Base-by-base conservation (phyloP, 2,329 filamentous ascomycete species). In the Thermothelomyces thermophilus region DNA sequence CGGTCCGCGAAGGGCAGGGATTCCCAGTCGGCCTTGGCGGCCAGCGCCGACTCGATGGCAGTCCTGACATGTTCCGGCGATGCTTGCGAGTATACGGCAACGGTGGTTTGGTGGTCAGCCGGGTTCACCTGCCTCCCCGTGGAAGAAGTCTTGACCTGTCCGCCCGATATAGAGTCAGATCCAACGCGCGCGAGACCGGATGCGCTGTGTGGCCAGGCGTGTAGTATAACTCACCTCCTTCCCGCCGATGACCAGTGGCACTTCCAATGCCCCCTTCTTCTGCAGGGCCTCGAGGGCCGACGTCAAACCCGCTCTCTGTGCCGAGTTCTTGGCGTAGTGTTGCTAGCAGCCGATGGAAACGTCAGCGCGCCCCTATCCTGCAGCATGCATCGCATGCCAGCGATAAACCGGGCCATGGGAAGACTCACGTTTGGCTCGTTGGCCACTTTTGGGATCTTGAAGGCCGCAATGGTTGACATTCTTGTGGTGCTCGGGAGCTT, bases 371-470 rank as follows among this genome's bases (percentile, higher is more conserved):
- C 10, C 13, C 1, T 14, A 45, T 20, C n/a, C n/a, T n/a, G n/a
- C n/a, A n/a, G n/a, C n/a, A n/a, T n/a, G n/a, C n/a, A n/a, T n/a
- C n/a, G n/a, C n/a, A n/a, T n/a, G n/a, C n/a, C n/a, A 6, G 2
- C 10, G 49, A 24, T 11, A 41, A 9, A 5, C 1, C 26, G 20
- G 19, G 37, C 17, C n/a, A 30, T 19, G 19, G 41, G 35, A 13
- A 28, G 35, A 76, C 87, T 68, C 70, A 95, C 90, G 67, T 96
- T 98, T n/a, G 89, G 89, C 73, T 98, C 93, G 66, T 98, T 98
- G 65, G 80, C 74, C 61, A 96, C 81, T 56, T 83, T 83, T 43
- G 93, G 93, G 45, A 90, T 80, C 74, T 88, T 91, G 79, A 96
- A 97, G 54, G 82, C 77, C 43, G 90, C 90, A 56, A 95, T 75